Conservation (phyloP, 805 yeast species). For the Kodamaea kakaduensis region DNA sequence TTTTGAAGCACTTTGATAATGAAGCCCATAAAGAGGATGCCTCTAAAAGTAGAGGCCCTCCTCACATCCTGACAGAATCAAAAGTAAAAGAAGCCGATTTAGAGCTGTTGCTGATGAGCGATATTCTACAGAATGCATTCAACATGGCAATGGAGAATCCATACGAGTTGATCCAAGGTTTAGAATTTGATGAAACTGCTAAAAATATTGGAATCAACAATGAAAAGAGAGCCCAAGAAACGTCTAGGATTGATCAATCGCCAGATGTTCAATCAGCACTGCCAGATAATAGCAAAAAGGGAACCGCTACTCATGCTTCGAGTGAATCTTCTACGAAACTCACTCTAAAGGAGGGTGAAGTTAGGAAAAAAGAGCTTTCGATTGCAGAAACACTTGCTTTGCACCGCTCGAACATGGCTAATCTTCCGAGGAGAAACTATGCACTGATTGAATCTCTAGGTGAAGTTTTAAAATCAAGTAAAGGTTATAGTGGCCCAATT, state of each 20-base stretch:
- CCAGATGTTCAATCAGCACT: too few relatives aligned
- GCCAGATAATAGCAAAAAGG: neutral
- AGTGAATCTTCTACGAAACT: too few relatives aligned
- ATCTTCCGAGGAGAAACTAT: constrained; percentile 24
- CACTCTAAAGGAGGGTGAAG: neutral
- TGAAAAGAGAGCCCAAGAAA: too few relatives aligned
- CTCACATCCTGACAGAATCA: too few relatives aligned
- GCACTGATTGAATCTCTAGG: constrained; percentile 26
- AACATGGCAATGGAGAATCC: constrained; percentile 72
- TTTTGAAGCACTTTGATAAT: constrained; percentile 33
- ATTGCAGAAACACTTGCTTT: constrained; percentile 60
- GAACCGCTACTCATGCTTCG: too few relatives aligned
- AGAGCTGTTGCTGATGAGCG: constrained; percentile 57
- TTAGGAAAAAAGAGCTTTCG: constrained; percentile 34
- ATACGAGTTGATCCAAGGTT: constrained; percentile 36
- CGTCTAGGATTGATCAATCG: neutral
- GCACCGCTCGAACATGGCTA: constrained; percentile 44
- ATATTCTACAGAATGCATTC: constrained; percentile 72
- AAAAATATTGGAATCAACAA: too few relatives aligned
- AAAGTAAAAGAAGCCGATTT: constrained; percentile 43
- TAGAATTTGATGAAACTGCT: constrained; percentile 22
- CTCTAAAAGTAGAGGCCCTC: neutral
- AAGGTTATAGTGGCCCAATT: constrained; percentile 10
- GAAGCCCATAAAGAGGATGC: constrained; percentile 26
- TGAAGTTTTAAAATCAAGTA: constrained; percentile 19